Evolutionary conservation across 352 stramenopile species (phyloP).

Genomic region (Pythium phragmitis): DNA sequence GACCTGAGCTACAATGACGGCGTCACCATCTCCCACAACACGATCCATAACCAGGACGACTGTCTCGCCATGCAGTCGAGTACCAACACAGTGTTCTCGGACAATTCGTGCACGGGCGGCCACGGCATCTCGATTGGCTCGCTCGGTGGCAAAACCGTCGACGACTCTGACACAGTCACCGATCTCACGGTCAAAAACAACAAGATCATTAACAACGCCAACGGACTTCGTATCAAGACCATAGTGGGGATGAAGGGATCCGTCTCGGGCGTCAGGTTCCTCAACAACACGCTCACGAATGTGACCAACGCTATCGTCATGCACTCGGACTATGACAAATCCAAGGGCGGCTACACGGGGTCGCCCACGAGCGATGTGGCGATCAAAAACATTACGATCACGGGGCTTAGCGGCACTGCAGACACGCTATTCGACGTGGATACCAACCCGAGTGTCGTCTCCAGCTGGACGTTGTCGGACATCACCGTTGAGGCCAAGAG

Average conservation of each 20-base stretch:
- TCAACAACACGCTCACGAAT: constrained; percentile 29
- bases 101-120: constrained; percentile 16
- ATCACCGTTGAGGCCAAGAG: constrained; percentile 8
- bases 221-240: constrained; percentile 42
- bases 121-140: constrained; percentile 39
- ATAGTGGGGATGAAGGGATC: constrained; percentile 27
- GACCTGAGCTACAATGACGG: constrained; percentile 27
- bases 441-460: constrained; percentile 19
- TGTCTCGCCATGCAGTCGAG: constrained; percentile 29
- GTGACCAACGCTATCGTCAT: constrained; percentile 36
- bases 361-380: background rate
- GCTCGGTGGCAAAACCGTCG: constrained; percentile 22
- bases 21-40: constrained; percentile 28
- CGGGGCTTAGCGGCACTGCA: constrained; percentile 11
- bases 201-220: constrained; percentile 33
- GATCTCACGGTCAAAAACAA: constrained; percentile 29
- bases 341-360: constrained; percentile 32
- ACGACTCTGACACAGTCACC: constrained; percentile 25
- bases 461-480: constrained; percentile 19
- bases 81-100: constrained; percentile 9
- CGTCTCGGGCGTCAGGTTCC: constrained; percentile 28
- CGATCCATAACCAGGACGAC: constrained; percentile 36
- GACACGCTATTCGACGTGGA: constrained; percentile 19
- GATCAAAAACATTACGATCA: constrained; percentile 8
- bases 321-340: constrained; percentile 41